Percentiles rank a stretch among this genome's conserved stretches.
phyloP scores from a whole-genome alignment of 192 early-diverging fungal genomes.

The Chytriomyces hyalinus region DNA sequence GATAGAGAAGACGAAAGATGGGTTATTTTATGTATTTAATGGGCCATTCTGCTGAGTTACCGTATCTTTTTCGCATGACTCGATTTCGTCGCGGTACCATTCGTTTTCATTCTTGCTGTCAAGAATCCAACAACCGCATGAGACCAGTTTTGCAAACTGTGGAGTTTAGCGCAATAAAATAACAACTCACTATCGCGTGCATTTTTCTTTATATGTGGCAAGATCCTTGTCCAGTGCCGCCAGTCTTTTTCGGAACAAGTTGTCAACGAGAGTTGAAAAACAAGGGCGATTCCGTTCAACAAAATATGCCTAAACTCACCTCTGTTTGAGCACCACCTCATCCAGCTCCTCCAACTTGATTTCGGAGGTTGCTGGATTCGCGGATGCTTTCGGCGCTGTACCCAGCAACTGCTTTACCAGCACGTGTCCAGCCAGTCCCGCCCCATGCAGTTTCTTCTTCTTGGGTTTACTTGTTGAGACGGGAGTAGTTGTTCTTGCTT shows the following conservation, averaged over 20 bases:
- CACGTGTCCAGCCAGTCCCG: slow-evolving; percentile 28
- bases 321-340: slow-evolving; percentile 35
- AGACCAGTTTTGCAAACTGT: background rate
- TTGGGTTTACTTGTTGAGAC: background rate
- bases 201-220: slow-evolving; percentile 51
- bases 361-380: slow-evolving; percentile 27
- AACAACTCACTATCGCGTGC: slow-evolving; percentile 44
- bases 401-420: slow-evolving; percentile 35
- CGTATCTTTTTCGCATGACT: slow-evolving; percentile 54
- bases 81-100: slow-evolving; percentile 61
- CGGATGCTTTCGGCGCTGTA: slow-evolving; percentile 28
- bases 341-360: slow-evolving; percentile 50
- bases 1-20: background rate
- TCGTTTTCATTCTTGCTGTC: slow-evolving; percentile 58
- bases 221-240: slow-evolving; percentile 51
- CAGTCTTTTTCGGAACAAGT: slow-evolving; percentile 33
- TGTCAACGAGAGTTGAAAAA: background rate
- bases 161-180: background rate
- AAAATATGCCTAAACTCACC: background rate
- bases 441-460: background rate
- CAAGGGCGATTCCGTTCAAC: background rate
- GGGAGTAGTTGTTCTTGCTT: background rate
- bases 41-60: slow-evolving; percentile 17
- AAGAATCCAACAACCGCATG: background rate
- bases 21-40: too few relatives aligned